These are phyloP conservation scores for Ustilago curta DNA, from an alignment of 1,284 basidiomycete genomes.

Conservation along the genomic window DNA sequence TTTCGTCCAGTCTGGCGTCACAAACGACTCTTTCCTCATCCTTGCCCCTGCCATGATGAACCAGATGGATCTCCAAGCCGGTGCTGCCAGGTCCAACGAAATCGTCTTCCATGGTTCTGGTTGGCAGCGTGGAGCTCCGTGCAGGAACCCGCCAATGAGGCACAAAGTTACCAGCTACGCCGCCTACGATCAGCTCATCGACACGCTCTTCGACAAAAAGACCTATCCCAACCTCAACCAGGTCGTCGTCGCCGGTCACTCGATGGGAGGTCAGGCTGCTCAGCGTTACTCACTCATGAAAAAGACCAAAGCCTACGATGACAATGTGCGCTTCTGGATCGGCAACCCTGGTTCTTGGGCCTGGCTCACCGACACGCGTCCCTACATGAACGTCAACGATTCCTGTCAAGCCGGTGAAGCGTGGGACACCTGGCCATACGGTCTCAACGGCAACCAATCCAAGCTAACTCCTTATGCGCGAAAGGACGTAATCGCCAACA, in stretches of 20 bases:
- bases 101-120: slow-evolving; percentile 39
- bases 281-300: slow-evolving; percentile 60
- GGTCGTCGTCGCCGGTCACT: slow-evolving; percentile 64
- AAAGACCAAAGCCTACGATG: slow-evolving; percentile 46
- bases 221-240: slow-evolving; percentile 61
- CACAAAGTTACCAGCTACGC: slow-evolving; percentile 52
- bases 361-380: slow-evolving; percentile 58
- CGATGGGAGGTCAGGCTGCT: slow-evolving; percentile 59
- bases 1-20: slow-evolving; percentile 20
- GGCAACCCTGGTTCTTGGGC: slow-evolving; percentile 60
- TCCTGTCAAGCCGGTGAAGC: slow-evolving; percentile 33
- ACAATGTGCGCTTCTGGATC: slow-evolving; percentile 61
- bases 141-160: slow-evolving; percentile 47
- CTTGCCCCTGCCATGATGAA: slow-evolving; percentile 42
- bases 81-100: slow-evolving; percentile 42
- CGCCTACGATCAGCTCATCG: slow-evolving; percentile 53
- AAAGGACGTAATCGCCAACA: slow-evolving; percentile 38
- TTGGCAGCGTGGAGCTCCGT: slow-evolving; percentile 58
- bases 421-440: slow-evolving; percentile 65
- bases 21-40: slow-evolving; percentile 44
- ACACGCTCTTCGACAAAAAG: slow-evolving; percentile 48
- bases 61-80: slow-evolving; percentile 42
- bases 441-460: slow-evolving; percentile 56
- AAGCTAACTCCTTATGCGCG: slow-evolving; percentile 38
- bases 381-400: slow-evolving; percentile 35